Evolutionary conservation across 2,329 filamentous ascomycete genomes (phyloP), one percentile per base, ranked within the genome.

Genomic region (Simplicillium aogashimaense): DNA sequence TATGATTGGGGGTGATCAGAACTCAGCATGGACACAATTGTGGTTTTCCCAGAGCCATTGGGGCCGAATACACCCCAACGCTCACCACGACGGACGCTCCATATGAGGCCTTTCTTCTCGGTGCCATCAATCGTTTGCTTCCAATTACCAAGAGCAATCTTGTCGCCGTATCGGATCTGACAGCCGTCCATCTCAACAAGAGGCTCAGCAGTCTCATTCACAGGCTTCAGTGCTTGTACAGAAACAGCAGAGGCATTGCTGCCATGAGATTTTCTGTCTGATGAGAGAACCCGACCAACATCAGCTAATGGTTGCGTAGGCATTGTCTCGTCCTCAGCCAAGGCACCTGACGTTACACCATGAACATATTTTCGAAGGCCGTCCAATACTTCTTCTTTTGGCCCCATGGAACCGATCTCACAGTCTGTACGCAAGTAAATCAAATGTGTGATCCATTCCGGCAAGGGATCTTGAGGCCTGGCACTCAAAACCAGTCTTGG

Each of bases 1-100:
- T 97, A 98, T 0, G 89, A 81, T 59, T 97, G 90, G 0, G 92
- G 92, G 52, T 98, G 92, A 54, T 98, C 92, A 1, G 90, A 97
- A 44, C 86, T 94, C 43, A 98, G 84, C 6, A 98, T 72, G 5
- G 88, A 92, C 20, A 97, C 75, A 31, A 98, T 73, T 0, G 92
- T 98, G 0, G 92, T 98, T 66, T 98, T 98, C 14, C 92, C 92
- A 1, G 87, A 95, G 11, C 84, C 92, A 51, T 98, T 97, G 28
- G 89, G 83, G 0, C 92, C 92, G 54, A 98, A 92, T 14, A 97
- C 76, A 3, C 86, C 90, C 84, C 88, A 95, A 46, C 89, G 78
- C 56, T 95, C 80, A 17, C 90, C 89, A 38, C 83, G 76, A 31
- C 79, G 76, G 17, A 97, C 81, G 1, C 74, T 85, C 87, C 92